Evolutionary conservation across 2,329 filamentous ascomycete species (phyloP).

Genomic region (Sporothrix pallida): DNA sequence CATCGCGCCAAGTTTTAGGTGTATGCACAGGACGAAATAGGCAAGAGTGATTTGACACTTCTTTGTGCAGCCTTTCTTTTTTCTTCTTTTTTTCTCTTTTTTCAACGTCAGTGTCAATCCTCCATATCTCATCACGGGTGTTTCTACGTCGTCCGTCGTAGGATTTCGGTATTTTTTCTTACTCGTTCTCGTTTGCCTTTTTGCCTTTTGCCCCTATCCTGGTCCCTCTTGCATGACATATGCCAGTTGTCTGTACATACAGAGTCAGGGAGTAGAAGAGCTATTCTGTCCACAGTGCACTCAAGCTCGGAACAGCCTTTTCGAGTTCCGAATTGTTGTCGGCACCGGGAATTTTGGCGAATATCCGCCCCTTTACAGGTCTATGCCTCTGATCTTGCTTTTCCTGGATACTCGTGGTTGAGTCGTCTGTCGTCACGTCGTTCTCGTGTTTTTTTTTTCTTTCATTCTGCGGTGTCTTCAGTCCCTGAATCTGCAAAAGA

Average conservation of each 20-base stretch:
- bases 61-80: background rate
- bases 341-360: background rate
- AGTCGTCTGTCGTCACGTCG: background rate
- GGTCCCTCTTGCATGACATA: constrained; percentile 1
- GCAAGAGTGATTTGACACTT: constrained; percentile 18
- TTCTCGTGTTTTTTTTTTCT: background rate
- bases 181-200: background rate
- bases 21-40: background rate
- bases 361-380: background rate
- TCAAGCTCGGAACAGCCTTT: background rate
- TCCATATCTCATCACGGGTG: too few relatives aligned
- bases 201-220: background rate
- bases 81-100: background rate
- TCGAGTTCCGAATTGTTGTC: background rate
- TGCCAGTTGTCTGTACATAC: background rate
- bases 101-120: background rate
- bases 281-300: too few relatives aligned
- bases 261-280: too few relatives aligned
- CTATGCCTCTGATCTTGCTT: background rate
- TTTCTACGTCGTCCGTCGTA: too few relatives aligned
- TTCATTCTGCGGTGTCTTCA: too few relatives aligned
- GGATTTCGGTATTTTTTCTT: too few relatives aligned
- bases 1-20: background rate
- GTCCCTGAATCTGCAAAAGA: background rate
- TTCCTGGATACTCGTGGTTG: background rate